Evolutionary conservation across 768 basidiomycete genomes (phyloP), one percentile per base, ranked within the genome.

Genomic region (Lentinula detonsa): DNA sequence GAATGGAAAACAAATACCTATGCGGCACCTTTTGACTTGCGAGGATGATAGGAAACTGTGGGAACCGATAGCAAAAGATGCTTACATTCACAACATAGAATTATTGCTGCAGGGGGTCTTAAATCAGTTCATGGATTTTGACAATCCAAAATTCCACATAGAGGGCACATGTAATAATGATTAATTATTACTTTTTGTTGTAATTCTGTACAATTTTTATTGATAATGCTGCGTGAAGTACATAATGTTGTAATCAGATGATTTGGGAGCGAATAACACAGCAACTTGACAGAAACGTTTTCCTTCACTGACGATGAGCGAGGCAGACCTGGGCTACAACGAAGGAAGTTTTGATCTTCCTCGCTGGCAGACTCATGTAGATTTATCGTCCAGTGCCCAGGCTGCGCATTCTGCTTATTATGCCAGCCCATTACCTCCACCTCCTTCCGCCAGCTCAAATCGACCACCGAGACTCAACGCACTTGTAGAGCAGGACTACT

Each of bases 321-420:
- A 56, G 28, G 55, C 55, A 40, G 55, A 56, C 55, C 55, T 56
- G 55, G 55, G 55, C 55, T 56, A 56, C 55, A 56, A 21, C 55
- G 55, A 56, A 56, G 55, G 55, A 31, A 85, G 84, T 76, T 92
- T 90, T 76, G 89, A 90, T 75, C 67, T 98, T 83, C 81, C 86
- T 80, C 66, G 83, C 84, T 84, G 82, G 88, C 86, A 75, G 78
- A 65, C 86, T 79, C 72, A 79, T 85, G 66, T 78, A 74, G 69
- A 94, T 85, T 61, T 78, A 72, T 63, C 75, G 68, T 67, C 82
- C 79, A 64, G 75, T 40, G 66, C 73, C 58, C 66, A 73, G 66
- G 61, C 85, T 23, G 81, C 85, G 0, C 85, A 87, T 74, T 76
- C 85, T 10, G 75, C 85, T 11, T 84, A 71, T 76, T 88, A 85